Base-by-base conservation (phyloP, 768 basidiomycete species). In the Cyclocybe cylindracea region DNA sequence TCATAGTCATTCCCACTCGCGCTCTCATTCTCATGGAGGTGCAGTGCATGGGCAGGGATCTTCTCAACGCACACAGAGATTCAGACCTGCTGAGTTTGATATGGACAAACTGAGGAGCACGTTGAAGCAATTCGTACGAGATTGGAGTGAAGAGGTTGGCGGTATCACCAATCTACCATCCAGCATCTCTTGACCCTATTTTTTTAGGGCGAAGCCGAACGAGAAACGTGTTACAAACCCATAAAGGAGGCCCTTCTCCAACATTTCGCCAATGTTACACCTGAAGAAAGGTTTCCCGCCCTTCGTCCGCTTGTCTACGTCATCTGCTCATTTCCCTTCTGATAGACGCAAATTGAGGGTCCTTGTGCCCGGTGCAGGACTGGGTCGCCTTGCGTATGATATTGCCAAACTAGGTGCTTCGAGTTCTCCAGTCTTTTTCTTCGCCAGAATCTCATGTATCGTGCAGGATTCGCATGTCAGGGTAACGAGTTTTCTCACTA, bases 401-500 rank as follows among this genome's bases (percentile, higher is more conserved):
- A 77, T 96, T 4, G 92, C 93, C 5, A 82, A 79, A 32, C 75
- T 87, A 48, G 94, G 93, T 92, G 61, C 7, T 40, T n/a, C 31
- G n/a, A 33, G 75, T 54, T 34, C 29, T 44, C 33, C 37, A 42
- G 44, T 45, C 31, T 36, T 44, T 18, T 13, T n/a, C n/a, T 19
- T 33, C 42, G 11, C 13, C 36, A 39, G 7, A 49, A 46, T 46
- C 44, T 34, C 36, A 35, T 46, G 9, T 4, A 51, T 29, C 40
- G 47, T 54, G 13, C 55, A 94, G 94, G 94, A 3, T 98, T 94
- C 59, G 71, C 88, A 1, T 93, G 89, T 57, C 94, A 96, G 68
- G 94, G 90, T 16, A 97, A 97, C 64, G 95, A 98, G 68, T 97
- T 97, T 66, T 94, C 91, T 32, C 89, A 95, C 58, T 93, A 92